Percentiles rank a stretch among this genome's conserved stretches.
phyloP scores from a whole-genome alignment of 73 alveolate species.

The Paraurostyla sp. region DNA sequence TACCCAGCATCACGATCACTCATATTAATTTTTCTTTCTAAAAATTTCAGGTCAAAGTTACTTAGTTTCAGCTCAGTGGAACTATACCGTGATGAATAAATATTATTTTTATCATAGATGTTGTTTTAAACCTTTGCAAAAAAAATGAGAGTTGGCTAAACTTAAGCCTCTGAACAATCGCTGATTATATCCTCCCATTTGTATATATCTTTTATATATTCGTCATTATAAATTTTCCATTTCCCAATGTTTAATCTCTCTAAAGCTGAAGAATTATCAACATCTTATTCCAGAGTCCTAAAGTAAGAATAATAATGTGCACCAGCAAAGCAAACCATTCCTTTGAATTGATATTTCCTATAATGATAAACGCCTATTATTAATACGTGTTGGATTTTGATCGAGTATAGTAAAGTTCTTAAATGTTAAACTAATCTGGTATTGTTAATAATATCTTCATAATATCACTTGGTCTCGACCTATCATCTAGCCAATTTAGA shows the following conservation, averaged over 20 bases:
- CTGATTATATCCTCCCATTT: not conserved
- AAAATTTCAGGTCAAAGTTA: too few relatives aligned
- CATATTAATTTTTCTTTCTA: too few relatives aligned
- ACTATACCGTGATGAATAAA: too few relatives aligned
- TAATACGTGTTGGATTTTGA: not conserved
- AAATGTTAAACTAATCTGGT: not conserved
- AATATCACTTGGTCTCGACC: not conserved
- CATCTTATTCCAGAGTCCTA: not conserved
- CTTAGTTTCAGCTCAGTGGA: too few relatives aligned
- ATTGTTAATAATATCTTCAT: not conserved
- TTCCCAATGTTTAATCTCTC: not conserved
- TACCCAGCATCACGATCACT: too few relatives aligned
- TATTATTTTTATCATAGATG: too few relatives aligned
- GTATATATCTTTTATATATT: not conserved
- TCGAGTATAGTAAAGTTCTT: not conserved
- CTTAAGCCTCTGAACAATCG: not conserved
- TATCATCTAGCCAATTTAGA: not conserved
- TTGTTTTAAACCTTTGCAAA: not conserved
- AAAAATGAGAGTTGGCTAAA: not conserved
- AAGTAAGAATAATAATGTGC: constrained; percentile 26
- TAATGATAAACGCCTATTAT: not conserved
- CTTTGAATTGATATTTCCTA: not conserved
- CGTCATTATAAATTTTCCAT: not conserved
- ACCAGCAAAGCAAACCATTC: not conserved
- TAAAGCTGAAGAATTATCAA: not conserved